Conservation (phyloP, 805 yeast species). For the Kuraishia floccosa region DNA sequence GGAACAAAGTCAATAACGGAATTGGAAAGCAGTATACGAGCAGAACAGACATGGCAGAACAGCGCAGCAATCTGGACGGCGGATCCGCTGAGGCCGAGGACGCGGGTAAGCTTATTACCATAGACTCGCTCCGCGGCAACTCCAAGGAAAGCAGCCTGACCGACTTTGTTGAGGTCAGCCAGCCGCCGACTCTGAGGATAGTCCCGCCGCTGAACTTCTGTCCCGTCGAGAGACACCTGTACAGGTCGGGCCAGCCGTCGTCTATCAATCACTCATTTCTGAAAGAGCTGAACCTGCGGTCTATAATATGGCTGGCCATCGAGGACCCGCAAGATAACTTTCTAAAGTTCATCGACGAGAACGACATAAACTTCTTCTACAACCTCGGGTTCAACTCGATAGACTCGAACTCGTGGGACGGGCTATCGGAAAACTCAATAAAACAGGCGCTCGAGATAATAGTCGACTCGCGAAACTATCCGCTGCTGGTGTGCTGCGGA, state of each 20-base stretch:
- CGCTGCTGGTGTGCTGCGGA: conserved; percentile 88
- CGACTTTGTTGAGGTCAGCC: conserved; percentile 4
- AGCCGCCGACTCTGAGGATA: conserved; percentile 53
- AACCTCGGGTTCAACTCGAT: conserved; percentile 52
- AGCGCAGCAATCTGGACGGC: too few relatives aligned
- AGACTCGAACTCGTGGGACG: conserved; percentile 84
- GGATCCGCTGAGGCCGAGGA: too few relatives aligned
- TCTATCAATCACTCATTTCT: conserved; percentile 86
- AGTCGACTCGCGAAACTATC: conserved; percentile 63
- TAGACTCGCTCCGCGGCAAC: conserved; percentile 12
- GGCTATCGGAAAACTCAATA: conserved; percentile 74
- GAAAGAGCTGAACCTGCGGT: conserved; percentile 57
- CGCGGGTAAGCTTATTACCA: too few relatives aligned
- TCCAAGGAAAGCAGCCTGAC: conserved; percentile 11
- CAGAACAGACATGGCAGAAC: conserved; percentile 11
- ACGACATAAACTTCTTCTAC: conserved; percentile 68
- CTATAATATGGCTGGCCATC: conserved; percentile 88
- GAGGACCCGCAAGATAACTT: conserved; percentile 92
- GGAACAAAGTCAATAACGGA: too few relatives aligned
- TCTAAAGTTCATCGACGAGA: conserved; percentile 65
- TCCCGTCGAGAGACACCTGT: conserved; percentile 82
- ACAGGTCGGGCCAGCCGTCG: conserved; percentile 91
- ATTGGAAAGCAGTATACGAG: not conserved
- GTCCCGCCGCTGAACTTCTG: conserved; percentile 95
- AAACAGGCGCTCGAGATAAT: conserved; percentile 70